A percentile compares a stretch with the other conserved stretches of the same genome.
These are phyloP conservation scores for Afroboletus lepidellus DNA, from an alignment of 1,284 basidiomycete species.

Conservation along the genomic window DNA sequence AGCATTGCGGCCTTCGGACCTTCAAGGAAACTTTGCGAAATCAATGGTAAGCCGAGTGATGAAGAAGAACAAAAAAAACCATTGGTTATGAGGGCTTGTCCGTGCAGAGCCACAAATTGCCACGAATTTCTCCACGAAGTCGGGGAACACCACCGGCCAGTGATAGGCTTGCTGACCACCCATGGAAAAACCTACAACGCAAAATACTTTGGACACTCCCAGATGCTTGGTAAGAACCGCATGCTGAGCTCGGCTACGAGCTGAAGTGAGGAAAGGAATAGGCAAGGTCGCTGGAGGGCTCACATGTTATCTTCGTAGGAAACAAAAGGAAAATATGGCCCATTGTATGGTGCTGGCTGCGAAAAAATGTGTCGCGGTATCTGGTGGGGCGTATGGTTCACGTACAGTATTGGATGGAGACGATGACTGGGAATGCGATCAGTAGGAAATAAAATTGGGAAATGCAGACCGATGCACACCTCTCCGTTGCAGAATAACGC, in stretches of 20 bases:
- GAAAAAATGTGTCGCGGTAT: neutral
- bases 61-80: constrained; percentile 20
- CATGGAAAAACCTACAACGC: constrained; percentile 62
- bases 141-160: constrained; percentile 37
- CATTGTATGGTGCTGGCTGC: constrained; percentile 41
- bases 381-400: neutral
- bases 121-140: constrained; percentile 39
- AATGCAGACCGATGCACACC: neutral
- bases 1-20: constrained; percentile 39
- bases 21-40: constrained; percentile 36
- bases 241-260: constrained; percentile 51
- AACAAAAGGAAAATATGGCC: constrained; percentile 41
- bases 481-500: neutral
- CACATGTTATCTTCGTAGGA: constrained; percentile 61
- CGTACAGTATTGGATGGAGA: constrained; percentile 60
- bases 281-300: constrained; percentile 13
- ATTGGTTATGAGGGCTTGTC: constrained; percentile 41
- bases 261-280: neutral
- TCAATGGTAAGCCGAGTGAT: constrained; percentile 1
- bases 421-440: constrained; percentile 42
- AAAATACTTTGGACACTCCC: constrained; percentile 47
- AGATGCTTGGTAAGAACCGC: constrained; percentile 50
- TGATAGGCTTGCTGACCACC: constrained; percentile 50
- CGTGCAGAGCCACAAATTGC: constrained; percentile 38
- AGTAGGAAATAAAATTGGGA: constrained; percentile 19